Evolutionary conservation across 2,329 filamentous ascomycete species (phyloP), one percentile per base, ranked within the genome.

Genomic region (Cucurbitaria berberidis): DNA sequence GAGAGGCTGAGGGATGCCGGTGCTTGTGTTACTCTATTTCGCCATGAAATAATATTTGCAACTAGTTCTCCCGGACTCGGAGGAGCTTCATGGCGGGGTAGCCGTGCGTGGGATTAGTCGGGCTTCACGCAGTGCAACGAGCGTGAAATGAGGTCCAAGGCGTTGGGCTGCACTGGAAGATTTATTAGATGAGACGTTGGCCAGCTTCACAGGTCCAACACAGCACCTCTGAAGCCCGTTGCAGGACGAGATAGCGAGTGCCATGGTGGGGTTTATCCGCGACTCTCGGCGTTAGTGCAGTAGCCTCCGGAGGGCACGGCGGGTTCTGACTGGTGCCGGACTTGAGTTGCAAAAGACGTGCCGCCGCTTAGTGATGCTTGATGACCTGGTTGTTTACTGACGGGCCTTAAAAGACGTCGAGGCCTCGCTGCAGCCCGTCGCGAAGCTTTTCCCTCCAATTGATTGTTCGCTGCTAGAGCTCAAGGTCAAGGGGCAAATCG

Each of bases 311-410:
- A 66, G 55, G 56, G 59, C 55, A 52, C 49, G 45, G 55, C 51
- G 55, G 38, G 52, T 24, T 39, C 42, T 61, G 55, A 57, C 51
- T 68, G 62, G 65, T 58, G 55, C 63, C 68, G 72, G 68, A 70
- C 59, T 69, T 67, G 70, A 65, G 64, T 67, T 66, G 65, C 57
- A 64, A n/a, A n/a, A 68, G 60, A 64, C 45, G 45, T 56, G 55
- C 55, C 36, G 52, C 61, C 49, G 70, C 70, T 73, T 72, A 73
- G 63, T 73, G 71, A 72, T 72, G 61, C 60, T 61, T 59, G 56
- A 58, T 56, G 57, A 62, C 62, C 58, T 61, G 55, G 57, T 38
- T 65, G 57, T 62, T 62, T 57, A 59, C 53, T 55, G 47, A 53
- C 51, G 54, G 43, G 44, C 50, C 62, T 59, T 51, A 15, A 64